Base-by-base conservation (phyloP, 2,329 filamentous ascomycete species). In the Neonectria neomacrospora region DNA sequence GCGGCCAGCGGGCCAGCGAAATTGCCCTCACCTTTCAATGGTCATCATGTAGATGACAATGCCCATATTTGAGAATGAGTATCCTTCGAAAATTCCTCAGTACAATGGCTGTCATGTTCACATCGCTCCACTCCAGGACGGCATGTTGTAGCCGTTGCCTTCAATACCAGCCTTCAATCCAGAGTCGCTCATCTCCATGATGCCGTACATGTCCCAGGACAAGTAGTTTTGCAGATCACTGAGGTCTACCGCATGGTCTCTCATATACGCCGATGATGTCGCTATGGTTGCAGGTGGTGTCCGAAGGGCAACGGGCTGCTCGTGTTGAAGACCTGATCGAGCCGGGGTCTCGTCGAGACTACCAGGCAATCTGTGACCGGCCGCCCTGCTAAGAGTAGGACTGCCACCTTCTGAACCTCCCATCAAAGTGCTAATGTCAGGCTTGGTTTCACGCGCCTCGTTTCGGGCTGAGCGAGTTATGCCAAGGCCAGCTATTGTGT, bases 171-270 rank as follows among this genome's bases (percentile, higher is more conserved):
- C 76, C 54, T 76, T 78, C 39, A 76, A 70, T 8, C 78, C 71
- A 1, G 75, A 71, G 9, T 78, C 78, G 32, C 76, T 77, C 73
- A 80, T 77, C 61, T 80, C 78, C 75, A 79, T 78, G 37, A 80
- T 78, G 20, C 78, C 78, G 52, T 79, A 78, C 75, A 80, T 77
- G 56, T 80, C 78, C 78, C 78, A 80, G 5, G 77, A 77, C 54
- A 79, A 54, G 42, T 78, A 80, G 59, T 75, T 79, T 54, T 80
- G 77, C 59, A 80, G 58, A 59, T 80, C 78, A 28, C 77, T 77
- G 11, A 80, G 66, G 54, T 80, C 78, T 4, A 80, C 73, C 26
- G 74, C 75, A n/a, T 73, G 58, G 28, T 78, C 73, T 22, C 75
- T 74, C 76, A 79, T 78, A 16, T 71, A 68, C 16, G 73, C 65